A percentile compares a stretch with the other conserved stretches of the same genome.
phyloP scores from a whole-genome alignment of 345 rosid genomes.

The Arabis alpina region DNA sequence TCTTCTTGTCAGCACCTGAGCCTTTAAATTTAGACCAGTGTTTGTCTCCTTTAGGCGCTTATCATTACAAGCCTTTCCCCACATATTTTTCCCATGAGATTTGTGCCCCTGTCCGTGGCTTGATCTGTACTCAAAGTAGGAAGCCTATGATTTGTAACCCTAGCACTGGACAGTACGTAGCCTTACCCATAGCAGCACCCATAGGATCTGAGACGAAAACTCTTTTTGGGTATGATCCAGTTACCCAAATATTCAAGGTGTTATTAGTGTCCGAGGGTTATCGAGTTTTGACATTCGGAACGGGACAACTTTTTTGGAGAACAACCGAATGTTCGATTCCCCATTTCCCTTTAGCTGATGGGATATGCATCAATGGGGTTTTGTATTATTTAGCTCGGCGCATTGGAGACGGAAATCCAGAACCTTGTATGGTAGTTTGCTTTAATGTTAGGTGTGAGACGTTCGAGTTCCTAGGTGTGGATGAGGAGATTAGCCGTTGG shows the following conservation, averaged over 20 bases:
- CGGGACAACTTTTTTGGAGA: no score
- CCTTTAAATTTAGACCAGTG: neutral
- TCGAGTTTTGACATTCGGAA: no score
- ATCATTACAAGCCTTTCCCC: neutral
- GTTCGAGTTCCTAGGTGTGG: no score
- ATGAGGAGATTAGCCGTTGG: no score
- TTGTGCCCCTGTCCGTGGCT: neutral
- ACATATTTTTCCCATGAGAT: neutral
- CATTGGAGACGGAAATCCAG: no score
- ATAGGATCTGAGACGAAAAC: neutral
- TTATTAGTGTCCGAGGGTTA: no score
- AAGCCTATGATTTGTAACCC: neutral
- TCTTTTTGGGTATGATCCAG: neutral
- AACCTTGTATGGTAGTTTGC: no score
- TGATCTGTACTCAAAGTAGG: neutral
- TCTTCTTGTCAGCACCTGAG: neutral
- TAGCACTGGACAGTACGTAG: neutral
- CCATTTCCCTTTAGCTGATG: no score
- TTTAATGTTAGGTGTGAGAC: no score
- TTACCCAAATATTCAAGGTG: neutral
- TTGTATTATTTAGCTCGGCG: no score
- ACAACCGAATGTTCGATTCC: no score
- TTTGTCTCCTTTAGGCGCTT: neutral
- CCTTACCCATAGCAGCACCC: neutral
- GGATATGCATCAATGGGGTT: no score